Percentiles rank a stretch among this genome's conserved stretches.
These are phyloP conservation scores for Tilletia indica DNA, from an alignment of 1,284 basidiomycete species.

Conservation along the genomic window DNA sequence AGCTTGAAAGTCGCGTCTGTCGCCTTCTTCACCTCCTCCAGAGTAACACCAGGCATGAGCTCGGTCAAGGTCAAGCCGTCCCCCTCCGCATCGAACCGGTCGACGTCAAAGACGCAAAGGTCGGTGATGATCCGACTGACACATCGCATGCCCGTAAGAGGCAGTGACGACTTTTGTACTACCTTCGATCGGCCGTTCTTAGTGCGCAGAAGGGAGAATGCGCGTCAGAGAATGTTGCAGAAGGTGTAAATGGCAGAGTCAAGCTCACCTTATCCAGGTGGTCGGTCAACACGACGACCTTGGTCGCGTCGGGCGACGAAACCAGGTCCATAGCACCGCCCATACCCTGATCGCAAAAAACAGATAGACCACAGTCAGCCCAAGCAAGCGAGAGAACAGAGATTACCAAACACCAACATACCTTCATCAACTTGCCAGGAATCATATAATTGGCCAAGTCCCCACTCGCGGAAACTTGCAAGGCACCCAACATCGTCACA, in stretches of 20 bases:
- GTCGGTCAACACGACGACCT: conserved; percentile 22
- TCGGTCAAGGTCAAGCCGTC: conserved; percentile 21
- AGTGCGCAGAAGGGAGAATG: background rate
- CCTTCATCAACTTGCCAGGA: conserved; percentile 19
- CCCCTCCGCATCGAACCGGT: background rate
- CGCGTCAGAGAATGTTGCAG: background rate
- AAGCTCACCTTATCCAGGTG: conserved; percentile 20
- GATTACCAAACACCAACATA: background rate
- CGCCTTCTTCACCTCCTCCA: conserved; percentile 81
- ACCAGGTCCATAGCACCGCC: conserved; percentile 26
- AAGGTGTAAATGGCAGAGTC: background rate
- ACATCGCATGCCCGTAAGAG: conserved; percentile 23
- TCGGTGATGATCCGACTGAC: conserved; percentile 24
- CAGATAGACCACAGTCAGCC: background rate
- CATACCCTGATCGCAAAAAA: conserved; percentile 17
- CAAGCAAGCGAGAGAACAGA: background rate
- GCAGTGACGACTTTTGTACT: conserved; percentile 17
- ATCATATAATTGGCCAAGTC: conserved; percentile 24
- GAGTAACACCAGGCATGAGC: conserved; percentile 73
- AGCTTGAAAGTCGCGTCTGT: conserved; percentile 73
- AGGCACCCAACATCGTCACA: conserved; percentile 23
- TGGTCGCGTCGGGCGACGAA: conserved; percentile 14
- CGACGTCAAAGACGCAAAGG: conserved; percentile 24
- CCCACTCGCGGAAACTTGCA: conserved; percentile 18
- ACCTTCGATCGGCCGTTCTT: conserved; percentile 20